phyloP scores from a whole-genome alignment of 2,329 filamentous ascomycete genomes.

The Colletotrichum musae region DNA sequence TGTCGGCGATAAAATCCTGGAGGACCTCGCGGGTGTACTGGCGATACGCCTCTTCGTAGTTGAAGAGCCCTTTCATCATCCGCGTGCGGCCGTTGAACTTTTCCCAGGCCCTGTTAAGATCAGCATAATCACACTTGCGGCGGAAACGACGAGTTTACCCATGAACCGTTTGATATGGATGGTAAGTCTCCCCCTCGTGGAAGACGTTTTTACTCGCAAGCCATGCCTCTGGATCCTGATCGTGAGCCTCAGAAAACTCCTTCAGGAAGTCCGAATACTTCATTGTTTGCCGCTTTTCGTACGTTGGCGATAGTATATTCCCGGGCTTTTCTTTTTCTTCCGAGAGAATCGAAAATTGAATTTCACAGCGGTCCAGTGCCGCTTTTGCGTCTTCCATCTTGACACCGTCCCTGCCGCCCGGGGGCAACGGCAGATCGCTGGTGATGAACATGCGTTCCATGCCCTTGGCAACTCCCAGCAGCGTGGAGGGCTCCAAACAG shows the following conservation, averaged over 20 bases:
- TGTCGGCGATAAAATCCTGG: constrained; percentile 73
- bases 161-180: constrained; percentile 61
- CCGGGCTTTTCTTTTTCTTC: constrained; percentile 52
- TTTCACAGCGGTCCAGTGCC: constrained; percentile 62
- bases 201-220: constrained; percentile 75
- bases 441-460: constrained; percentile 79
- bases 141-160: constrained; percentile 59
- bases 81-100: constrained; percentile 78
- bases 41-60: constrained; percentile 74
- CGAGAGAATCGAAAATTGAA: constrained; percentile 68
- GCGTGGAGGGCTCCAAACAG: constrained; percentile 73
- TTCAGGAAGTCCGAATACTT: constrained; percentile 57
- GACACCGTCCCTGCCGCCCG: constrained; percentile 6
- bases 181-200: constrained; percentile 71
- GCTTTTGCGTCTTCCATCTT: constrained; percentile 42
- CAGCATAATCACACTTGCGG: neutral
- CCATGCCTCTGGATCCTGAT: constrained; percentile 63
- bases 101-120: constrained; percentile 64
- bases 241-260: constrained; percentile 51
- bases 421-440: constrained; percentile 65
- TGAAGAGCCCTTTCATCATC: constrained; percentile 81
- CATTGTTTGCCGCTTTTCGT: constrained; percentile 63
- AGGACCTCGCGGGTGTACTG: constrained; percentile 73
- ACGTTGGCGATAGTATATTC: constrained; percentile 65
- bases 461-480: constrained; percentile 68